Evolutionary conservation across 2,329 filamentous ascomycete genomes (phyloP).

Genomic region (Tricladium varicosporioides): DNA sequence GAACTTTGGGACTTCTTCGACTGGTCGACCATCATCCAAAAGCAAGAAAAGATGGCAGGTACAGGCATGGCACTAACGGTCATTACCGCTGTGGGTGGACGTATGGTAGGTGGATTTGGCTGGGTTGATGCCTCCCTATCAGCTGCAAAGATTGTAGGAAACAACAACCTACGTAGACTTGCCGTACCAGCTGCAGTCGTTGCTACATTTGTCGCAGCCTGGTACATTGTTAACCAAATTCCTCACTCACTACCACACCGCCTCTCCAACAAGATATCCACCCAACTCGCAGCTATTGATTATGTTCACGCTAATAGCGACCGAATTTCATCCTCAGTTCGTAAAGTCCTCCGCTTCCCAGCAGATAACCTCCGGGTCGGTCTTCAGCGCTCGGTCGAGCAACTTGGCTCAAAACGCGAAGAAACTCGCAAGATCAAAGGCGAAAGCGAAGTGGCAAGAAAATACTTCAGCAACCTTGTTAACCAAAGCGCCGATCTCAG

Average conservation of each 20-base stretch:
- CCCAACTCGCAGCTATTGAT: constrained; percentile 77
- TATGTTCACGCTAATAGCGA: constrained; percentile 87
- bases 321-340: constrained; percentile 81
- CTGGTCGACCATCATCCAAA: constrained; percentile 74
- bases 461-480: constrained; percentile 87
- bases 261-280: constrained; percentile 79
- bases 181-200: constrained; percentile 77
- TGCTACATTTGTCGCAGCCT: constrained; percentile 70
- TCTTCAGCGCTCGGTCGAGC: constrained; percentile 81
- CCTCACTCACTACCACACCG: constrained; percentile 85
- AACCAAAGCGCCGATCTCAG: constrained; percentile 58
- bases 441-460: constrained; percentile 83
- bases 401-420: constrained; percentile 73
- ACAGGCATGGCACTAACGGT: constrained; percentile 94
- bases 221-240: constrained; percentile 83
- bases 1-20: constrained; percentile 95
- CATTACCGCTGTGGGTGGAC: constrained; percentile 78
- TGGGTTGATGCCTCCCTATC: constrained; percentile 89
- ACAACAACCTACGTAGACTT: constrained; percentile 75
- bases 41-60: constrained; percentile 91
- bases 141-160: constrained; percentile 76
- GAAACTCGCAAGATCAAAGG: constrained; percentile 77
- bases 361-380: constrained; percentile 82
- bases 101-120: constrained; percentile 77
- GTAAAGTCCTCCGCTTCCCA: constrained; percentile 83